Percentiles rank a stretch among this genome's conserved stretches.
Conservation (phyloP, 495 filamentous ascomycete species). For the Hypoxylon lienhwacheense region DNA sequence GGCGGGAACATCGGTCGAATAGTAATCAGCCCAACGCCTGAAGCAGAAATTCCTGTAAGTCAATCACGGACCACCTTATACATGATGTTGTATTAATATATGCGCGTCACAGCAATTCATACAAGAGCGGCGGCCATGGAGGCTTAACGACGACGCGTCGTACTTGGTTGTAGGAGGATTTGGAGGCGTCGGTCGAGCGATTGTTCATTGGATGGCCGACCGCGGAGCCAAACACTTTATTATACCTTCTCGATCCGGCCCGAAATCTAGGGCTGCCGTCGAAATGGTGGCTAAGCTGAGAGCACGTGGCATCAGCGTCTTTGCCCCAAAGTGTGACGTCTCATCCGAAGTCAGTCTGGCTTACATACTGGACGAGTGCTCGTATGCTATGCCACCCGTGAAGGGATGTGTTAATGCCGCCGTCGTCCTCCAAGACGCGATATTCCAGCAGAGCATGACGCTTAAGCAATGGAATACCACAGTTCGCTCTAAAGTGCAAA, state of each 20-base stretch:
- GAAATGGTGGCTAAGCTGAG: slow-evolving; percentile 28
- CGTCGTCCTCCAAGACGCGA: slow-evolving; percentile 51
- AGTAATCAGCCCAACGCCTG: background rate
- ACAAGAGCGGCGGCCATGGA: slow-evolving; percentile 3
- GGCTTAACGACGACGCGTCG: slow-evolving; percentile 3
- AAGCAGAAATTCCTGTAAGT: slow-evolving; percentile 5
- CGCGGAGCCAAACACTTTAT: slow-evolving; percentile 28
- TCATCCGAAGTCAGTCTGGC: slow-evolving; percentile 12
- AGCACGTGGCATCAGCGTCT: slow-evolving; percentile 21
- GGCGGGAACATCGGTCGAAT: slow-evolving; percentile 1
- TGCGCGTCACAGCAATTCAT: slow-evolving; percentile 3
- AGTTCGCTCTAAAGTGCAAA: slow-evolving; percentile 45
- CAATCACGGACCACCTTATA: background rate
- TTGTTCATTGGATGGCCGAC: slow-evolving; percentile 26
- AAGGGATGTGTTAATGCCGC: slow-evolving; percentile 51
- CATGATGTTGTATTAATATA: background rate
- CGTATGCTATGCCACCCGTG: slow-evolving; percentile 47
- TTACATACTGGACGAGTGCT: slow-evolving; percentile 11
- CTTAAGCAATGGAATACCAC: slow-evolving; percentile 40
- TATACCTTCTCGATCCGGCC: slow-evolving; percentile 31
- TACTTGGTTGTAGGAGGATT: slow-evolving; percentile 5
- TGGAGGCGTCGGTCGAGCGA: slow-evolving; percentile 30
- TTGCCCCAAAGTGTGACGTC: slow-evolving; percentile 45
- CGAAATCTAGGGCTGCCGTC: slow-evolving; percentile 8
- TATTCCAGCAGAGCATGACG: slow-evolving; percentile 51